Percentiles rank a stretch among this genome's conserved stretches.
Evolutionary conservation across 208 protist genomes (phyloP).

Genomic region (Paratrypanosoma confusum): DNA sequence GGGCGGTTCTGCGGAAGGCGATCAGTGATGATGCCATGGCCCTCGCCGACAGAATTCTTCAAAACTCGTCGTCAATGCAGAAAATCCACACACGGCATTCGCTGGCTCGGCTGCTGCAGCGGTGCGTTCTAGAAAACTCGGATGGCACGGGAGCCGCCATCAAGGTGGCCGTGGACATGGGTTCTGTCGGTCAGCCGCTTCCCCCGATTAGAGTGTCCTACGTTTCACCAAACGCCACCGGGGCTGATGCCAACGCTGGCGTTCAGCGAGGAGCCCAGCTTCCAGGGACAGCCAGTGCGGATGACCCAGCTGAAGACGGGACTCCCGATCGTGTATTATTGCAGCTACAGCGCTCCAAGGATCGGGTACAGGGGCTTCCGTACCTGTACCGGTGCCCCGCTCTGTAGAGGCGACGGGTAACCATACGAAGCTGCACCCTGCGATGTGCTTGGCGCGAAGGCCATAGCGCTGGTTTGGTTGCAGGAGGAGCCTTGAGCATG

Average conservation of each 20-base stretch:
- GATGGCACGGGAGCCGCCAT: constrained; percentile 33
- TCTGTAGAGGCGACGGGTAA: too few species aligned
- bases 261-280: neutral
- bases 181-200: neutral
- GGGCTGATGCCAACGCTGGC: too few species aligned
- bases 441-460: too few species aligned
- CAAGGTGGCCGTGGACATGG: neutral
- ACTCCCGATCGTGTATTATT: constrained; percentile 35
- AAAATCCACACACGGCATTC: constrained; percentile 82
- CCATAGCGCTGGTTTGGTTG: too few species aligned
- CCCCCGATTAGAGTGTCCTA: neutral
- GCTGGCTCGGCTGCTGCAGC: constrained; percentile 70
- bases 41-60: constrained; percentile 79
- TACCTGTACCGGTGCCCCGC: constrained; percentile 90
- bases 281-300: neutral
- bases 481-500: too few species aligned
- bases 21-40: constrained; percentile 68
- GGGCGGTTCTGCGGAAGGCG: constrained; percentile 41
- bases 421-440: too few species aligned
- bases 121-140: constrained; percentile 44
- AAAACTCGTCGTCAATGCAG: constrained; percentile 61
- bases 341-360: constrained; percentile 74
- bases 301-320: constrained; percentile 2
- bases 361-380: constrained; percentile 76
- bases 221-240: too few species aligned